Conservation (phyloP, 768 basidiomycete species). For the Boletus bicolor region DNA sequence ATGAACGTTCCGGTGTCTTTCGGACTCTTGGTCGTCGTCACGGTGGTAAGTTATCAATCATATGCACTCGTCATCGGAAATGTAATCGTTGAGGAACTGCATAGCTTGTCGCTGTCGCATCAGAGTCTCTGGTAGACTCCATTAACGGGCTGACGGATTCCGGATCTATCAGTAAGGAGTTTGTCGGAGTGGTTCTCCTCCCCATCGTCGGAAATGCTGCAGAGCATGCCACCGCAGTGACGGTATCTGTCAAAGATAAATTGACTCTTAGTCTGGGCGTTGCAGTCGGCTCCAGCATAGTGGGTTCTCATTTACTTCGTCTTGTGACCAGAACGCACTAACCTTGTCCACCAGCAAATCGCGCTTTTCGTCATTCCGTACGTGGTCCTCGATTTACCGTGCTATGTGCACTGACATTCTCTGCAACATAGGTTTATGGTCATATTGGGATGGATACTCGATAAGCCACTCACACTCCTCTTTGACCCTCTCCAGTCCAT, state of each 20-base stretch:
- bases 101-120: conserved; percentile 54
- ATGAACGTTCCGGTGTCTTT: conserved; percentile 56
- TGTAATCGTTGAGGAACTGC: not conserved
- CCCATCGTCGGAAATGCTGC: conserved; percentile 93
- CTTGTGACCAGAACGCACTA: not conserved
- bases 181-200: conserved; percentile 82
- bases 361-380: conserved; percentile 66
- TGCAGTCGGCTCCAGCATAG: conserved; percentile 86
- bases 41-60: conserved; percentile 47
- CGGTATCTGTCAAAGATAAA: conserved; percentile 87
- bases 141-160: conserved; percentile 66
- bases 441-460: conserved; percentile 75
- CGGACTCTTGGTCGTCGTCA: conserved; percentile 53
- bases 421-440: conserved; percentile 56
- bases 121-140: conserved; percentile 72
- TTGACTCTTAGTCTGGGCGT: conserved; percentile 84
- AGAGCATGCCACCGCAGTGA: conserved; percentile 90
- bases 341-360: conserved; percentile 52
- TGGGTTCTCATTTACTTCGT: conserved; percentile 34
- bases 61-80: not conserved
- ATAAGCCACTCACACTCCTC: conserved; percentile 73
- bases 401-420: conserved; percentile 7
- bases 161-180: conserved; percentile 67
- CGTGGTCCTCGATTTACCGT: conserved; percentile 14
- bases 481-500: conserved; percentile 85